phyloP scores from a whole-genome alignment of 2,329 filamentous ascomycete genomes.

The Acrodontium crateriforme region DNA sequence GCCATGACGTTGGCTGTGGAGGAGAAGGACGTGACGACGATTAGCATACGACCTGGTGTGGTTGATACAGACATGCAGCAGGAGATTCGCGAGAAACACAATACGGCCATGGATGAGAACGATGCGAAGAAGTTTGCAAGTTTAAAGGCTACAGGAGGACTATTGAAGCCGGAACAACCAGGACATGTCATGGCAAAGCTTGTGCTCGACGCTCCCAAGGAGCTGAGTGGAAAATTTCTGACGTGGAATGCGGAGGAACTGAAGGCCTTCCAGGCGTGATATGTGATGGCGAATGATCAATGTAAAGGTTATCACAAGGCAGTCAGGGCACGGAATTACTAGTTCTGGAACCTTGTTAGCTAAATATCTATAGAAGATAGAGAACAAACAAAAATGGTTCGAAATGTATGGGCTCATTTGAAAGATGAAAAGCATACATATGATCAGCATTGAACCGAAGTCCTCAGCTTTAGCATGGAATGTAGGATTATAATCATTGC shows the following conservation, averaged over 20 bases:
- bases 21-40: slow-evolving; percentile 59
- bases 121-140: slow-evolving; percentile 52
- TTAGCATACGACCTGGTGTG: slow-evolving; percentile 64
- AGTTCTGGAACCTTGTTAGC: neutral
- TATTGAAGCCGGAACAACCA: slow-evolving; percentile 64
- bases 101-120: slow-evolving; percentile 42
- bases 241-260: slow-evolving; percentile 35
- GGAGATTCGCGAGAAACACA: slow-evolving; percentile 62
- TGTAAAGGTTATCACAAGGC: neutral
- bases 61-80: slow-evolving; percentile 85
- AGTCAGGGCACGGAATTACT: neutral
- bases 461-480: slow-evolving; percentile 71
- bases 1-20: slow-evolving; percentile 59
- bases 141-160: slow-evolving; percentile 53
- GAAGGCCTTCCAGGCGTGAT: slow-evolving; percentile 18
- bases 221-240: slow-evolving; percentile 64
- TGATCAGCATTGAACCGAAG: slow-evolving; percentile 45
- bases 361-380: neutral
- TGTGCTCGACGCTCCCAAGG: slow-evolving; percentile 47
- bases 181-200: slow-evolving; percentile 76
- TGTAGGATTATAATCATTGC: slow-evolving; percentile 45
- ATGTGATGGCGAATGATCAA: neutral
- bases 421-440: slow-evolving; percentile 75
- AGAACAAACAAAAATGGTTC: neutral
- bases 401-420: slow-evolving; percentile 39